Conservation (phyloP, 257 asterid genomes). For the Echites panduratus region DNA sequence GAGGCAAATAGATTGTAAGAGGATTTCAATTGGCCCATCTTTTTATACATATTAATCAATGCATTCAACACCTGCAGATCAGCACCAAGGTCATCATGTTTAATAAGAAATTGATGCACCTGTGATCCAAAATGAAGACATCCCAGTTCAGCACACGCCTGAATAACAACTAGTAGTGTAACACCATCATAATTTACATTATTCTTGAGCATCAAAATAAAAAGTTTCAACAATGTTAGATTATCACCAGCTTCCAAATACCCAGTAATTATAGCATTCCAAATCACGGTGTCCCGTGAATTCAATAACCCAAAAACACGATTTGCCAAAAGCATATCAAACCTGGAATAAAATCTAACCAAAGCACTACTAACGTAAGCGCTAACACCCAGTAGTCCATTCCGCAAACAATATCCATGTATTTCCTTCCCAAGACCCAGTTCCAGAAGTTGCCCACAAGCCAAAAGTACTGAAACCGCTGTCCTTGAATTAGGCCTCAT, state of each 20-base stretch:
- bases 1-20: conserved; percentile 17
- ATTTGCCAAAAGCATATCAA: conserved; percentile 12
- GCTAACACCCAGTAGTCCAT: conserved; percentile 19
- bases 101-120: conserved; percentile 22
- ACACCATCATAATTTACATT: conserved; percentile 19
- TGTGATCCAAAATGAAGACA: conserved; percentile 19
- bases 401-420: conserved; percentile 31
- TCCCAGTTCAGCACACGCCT: conserved; percentile 20
- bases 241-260: conserved; percentile 20
- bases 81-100: conserved; percentile 9
- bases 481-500: conserved; percentile 25
- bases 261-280: conserved; percentile 27
- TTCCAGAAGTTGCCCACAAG: conserved; percentile 17
- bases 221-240: conserved; percentile 9
- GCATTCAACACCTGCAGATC: conserved; percentile 18
- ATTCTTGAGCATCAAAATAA: conserved; percentile 17
- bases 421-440: conserved; percentile 27
- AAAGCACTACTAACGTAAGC: conserved; percentile 26
- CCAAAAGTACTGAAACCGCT: conserved; percentile 14
- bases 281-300: conserved; percentile 12
- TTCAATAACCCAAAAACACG: conserved; percentile 15
- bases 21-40: conserved; percentile 15
- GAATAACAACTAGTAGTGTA: conserved; percentile 18
- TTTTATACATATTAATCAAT: conserved; percentile 17
- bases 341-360: conserved; percentile 25